A percentile compares a stretch with the other conserved stretches of the same genome.
phyloP scores from a whole-genome alignment of 2,329 filamentous ascomycete genomes.

The Claviceps paspali region DNA sequence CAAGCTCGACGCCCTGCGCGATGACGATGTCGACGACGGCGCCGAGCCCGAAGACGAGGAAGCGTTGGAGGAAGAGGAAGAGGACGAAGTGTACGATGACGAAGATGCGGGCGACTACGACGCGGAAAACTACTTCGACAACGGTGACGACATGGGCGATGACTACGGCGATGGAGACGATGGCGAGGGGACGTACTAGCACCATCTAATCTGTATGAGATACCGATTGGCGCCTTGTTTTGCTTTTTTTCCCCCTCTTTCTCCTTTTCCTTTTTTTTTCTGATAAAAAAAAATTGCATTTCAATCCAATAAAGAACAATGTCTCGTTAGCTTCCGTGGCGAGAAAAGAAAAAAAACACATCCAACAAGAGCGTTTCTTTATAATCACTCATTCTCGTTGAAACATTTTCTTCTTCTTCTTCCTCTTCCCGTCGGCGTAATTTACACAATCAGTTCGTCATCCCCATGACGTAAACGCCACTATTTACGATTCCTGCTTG shows the following conservation, averaged over 20 bases:
- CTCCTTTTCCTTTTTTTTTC: no score
- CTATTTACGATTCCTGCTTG: constrained; percentile 26
- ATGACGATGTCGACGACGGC: constrained; percentile 34
- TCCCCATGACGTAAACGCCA: constrained; percentile 19
- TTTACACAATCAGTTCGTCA: constrained; percentile 13
- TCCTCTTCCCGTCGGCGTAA: not conserved
- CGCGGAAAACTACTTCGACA: constrained; percentile 45
- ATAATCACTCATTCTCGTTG: no score
- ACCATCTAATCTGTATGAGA: not conserved
- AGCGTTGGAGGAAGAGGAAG: constrained; percentile 28
- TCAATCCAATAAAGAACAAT: no score
- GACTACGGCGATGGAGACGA: constrained; percentile 38
- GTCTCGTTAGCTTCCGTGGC: no score
- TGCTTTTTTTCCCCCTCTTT: not conserved
- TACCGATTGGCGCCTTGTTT: not conserved
- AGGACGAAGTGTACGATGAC: constrained; percentile 38
- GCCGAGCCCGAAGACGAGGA: constrained; percentile 37
- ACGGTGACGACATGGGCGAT: constrained; percentile 37
- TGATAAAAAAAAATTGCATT: no score
- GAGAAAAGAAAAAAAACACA: no score
- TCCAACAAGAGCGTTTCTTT: no score
- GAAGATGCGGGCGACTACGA: constrained; percentile 47
- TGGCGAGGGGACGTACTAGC: constrained; percentile 26
- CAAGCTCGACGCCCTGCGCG: constrained; percentile 29
- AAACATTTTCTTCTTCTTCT: no score